These are phyloP conservation scores for Taiozyma sp. DNA, from an alignment of 1,139 yeast species.

Conservation along the genomic window DNA sequence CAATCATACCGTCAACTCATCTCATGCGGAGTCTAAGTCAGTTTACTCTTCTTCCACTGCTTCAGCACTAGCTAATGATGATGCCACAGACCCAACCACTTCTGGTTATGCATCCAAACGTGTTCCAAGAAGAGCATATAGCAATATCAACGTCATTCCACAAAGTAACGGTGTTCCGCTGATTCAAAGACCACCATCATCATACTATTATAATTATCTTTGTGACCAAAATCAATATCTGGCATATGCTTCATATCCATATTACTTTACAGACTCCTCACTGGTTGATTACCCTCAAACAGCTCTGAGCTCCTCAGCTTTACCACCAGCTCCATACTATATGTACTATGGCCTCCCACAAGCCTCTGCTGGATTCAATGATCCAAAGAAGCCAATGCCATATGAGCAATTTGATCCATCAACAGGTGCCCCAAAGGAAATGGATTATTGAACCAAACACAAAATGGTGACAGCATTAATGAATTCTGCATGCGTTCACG, in stretches of 20 bases:
- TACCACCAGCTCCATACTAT: slow-evolving; percentile 24
- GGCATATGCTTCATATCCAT: slow-evolving; percentile 22
- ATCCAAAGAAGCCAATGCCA: slow-evolving; percentile 6
- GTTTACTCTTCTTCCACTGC: slow-evolving; percentile 21
- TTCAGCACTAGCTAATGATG: slow-evolving; percentile 20
- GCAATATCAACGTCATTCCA: slow-evolving; percentile 8
- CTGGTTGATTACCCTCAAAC: slow-evolving; percentile 18
- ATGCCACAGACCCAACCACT: slow-evolving; percentile 14
- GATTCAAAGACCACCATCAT: slow-evolving; percentile 19
- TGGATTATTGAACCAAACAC: slow-evolving; percentile 4
- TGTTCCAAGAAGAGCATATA: slow-evolving; percentile 12
- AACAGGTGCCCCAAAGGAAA: slow-evolving; percentile 4
- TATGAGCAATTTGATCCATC: slow-evolving; percentile 7
- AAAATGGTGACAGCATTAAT: not conserved
- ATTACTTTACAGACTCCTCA: slow-evolving; percentile 19
- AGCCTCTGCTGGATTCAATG: slow-evolving; percentile 6
- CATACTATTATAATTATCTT: slow-evolving; percentile 19
- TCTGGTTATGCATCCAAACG: slow-evolving; percentile 14
- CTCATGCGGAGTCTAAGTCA: slow-evolving; percentile 22
- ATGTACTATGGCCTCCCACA: slow-evolving; percentile 25
- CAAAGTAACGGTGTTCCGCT: slow-evolving; percentile 2
- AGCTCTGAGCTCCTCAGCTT: slow-evolving; percentile 9
- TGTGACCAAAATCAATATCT: slow-evolving; percentile 19
- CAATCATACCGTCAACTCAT: slow-evolving; percentile 16
- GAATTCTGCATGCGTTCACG: not conserved